Evolutionary conservation across 768 basidiomycete species (phyloP).

Genomic region (Mycena alexandri): DNA sequence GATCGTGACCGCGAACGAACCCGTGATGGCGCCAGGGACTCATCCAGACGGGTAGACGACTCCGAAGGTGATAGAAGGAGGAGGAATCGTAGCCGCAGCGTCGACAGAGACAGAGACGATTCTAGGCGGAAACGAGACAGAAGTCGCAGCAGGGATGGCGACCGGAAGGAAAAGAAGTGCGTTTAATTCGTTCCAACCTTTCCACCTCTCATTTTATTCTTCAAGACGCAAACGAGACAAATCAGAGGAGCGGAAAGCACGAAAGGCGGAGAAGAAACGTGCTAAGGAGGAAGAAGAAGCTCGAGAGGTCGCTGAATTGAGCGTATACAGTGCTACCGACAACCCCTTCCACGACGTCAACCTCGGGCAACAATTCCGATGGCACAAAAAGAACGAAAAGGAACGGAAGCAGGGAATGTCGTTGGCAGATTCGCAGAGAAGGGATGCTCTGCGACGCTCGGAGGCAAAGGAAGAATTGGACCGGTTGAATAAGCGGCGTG

Average conservation of each 20-base stretch:
- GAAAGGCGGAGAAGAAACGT: conserved; percentile 90
- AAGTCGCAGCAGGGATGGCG: conserved; percentile 54
- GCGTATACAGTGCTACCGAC: conserved; percentile 95
- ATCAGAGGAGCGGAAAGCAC: conserved; percentile 85
- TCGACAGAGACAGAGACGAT: conserved; percentile 37
- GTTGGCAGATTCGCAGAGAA: conserved; percentile 79
- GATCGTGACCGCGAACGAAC: conserved; percentile 51
- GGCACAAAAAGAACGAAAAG: conserved; percentile 99
- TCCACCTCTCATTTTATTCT: conserved; percentile 12
- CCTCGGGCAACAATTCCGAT: conserved; percentile 95
- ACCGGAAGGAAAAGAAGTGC: conserved; percentile 62
- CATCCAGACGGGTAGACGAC: conserved; percentile 51
- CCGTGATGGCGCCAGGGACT: conserved; percentile 50
- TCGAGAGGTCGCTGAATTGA: conserved; percentile 92
- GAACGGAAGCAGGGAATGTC: conserved; percentile 91
- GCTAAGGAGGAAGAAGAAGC: conserved; percentile 90
- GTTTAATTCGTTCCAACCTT: conserved; percentile 32
- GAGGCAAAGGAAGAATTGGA: conserved; percentile 98
- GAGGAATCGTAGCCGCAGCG: conserved; percentile 40
- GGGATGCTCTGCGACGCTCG: conserved; percentile 83
- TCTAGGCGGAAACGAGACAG: conserved; percentile 46
- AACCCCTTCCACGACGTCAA: conserved; percentile 99
- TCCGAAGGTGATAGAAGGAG: conserved; percentile 46
- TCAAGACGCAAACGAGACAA: conserved; percentile 85
- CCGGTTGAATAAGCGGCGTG: conserved; percentile 87